Conservation (phyloP, 2,329 filamentous ascomycete species). For the Colletotrichum sansevieriae region DNA sequence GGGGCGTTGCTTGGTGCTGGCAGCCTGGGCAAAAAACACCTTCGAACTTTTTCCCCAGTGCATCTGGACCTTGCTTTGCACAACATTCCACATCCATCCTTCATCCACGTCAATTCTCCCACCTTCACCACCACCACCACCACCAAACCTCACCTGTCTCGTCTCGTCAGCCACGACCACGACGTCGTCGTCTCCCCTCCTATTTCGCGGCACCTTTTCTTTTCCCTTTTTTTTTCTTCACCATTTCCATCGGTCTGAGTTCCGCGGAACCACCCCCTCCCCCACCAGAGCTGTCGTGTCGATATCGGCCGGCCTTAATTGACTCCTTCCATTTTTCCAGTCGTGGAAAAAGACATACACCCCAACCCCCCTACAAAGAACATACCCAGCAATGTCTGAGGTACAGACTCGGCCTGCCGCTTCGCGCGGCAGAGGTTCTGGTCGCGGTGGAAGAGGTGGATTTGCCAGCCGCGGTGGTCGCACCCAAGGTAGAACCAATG, state of each 20-base stretch:
- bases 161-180: conserved; percentile 42
- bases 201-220: conserved; percentile 44
- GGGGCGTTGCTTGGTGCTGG: background rate
- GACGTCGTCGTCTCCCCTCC: conserved; percentile 39
- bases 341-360: conserved; percentile 34
- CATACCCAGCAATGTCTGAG: conserved; percentile 81
- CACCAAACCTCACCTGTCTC: conserved; percentile 44
- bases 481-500: conserved; percentile 74
- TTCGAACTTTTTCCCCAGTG: conserved; percentile 42
- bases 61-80: conserved; percentile 37
- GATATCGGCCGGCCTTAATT: conserved; percentile 41
- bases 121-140: conserved; percentile 41
- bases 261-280: conserved; percentile 28
- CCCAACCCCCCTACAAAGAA: conserved; percentile 32
- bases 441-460: conserved; percentile 86
- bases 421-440: conserved; percentile 89
- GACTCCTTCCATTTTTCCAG: conserved; percentile 37
- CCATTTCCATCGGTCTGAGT: conserved; percentile 47
- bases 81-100: conserved; percentile 43
- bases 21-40: conserved; percentile 31
- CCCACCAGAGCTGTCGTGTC: conserved; percentile 42
- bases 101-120: conserved; percentile 43
- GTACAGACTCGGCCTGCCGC: conserved; percentile 86
- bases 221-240: conserved; percentile 42
- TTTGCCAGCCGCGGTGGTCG: conserved; percentile 80